These are phyloP conservation scores for Fomitopsis pinicola DNA, from an alignment of 1,284 basidiomycete genomes.

Conservation along the genomic window DNA sequence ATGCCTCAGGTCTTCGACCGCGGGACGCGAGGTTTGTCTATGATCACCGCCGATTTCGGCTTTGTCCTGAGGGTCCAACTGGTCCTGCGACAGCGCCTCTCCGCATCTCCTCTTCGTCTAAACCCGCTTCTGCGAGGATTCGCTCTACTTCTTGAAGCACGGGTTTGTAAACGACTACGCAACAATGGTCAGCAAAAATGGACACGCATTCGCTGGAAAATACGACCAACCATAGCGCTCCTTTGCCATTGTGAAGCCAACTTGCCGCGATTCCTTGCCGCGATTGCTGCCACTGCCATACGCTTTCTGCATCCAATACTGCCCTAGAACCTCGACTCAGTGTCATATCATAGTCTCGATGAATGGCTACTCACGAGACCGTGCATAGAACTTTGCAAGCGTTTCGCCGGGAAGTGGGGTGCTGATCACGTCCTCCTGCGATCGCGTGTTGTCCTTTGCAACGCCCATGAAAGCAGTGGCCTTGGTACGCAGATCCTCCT, in stretches of 20 bases:
- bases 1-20: too few relatives aligned
- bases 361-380: slow-evolving; percentile 52
- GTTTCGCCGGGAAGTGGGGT: slow-evolving; percentile 91
- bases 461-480: slow-evolving; percentile 76
- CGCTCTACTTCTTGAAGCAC: slow-evolving; percentile 79
- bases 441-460: slow-evolving; percentile 57
- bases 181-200: not conserved
- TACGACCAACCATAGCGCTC: slow-evolving; percentile 53
- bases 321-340: slow-evolving; percentile 38
- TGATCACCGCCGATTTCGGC: slow-evolving; percentile 49
- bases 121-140: slow-evolving; percentile 80
- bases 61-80: slow-evolving; percentile 35
- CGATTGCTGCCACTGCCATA: slow-evolving; percentile 56
- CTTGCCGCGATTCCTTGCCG: slow-evolving; percentile 78
- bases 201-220: not conserved
- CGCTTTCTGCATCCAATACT: slow-evolving; percentile 82
- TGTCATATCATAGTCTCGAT: not conserved
- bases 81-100: slow-evolving; percentile 42
- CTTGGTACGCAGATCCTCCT: slow-evolving; percentile 55
- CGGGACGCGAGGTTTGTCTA: not conserved
- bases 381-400: slow-evolving; percentile 79
- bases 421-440: slow-evolving; percentile 71
- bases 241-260: slow-evolving; percentile 74
- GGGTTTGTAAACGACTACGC: slow-evolving; percentile 68
- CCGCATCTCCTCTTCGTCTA: slow-evolving; percentile 82